Conservation (phyloP, 441 rosid species). For the Populus hybrid region DNA sequence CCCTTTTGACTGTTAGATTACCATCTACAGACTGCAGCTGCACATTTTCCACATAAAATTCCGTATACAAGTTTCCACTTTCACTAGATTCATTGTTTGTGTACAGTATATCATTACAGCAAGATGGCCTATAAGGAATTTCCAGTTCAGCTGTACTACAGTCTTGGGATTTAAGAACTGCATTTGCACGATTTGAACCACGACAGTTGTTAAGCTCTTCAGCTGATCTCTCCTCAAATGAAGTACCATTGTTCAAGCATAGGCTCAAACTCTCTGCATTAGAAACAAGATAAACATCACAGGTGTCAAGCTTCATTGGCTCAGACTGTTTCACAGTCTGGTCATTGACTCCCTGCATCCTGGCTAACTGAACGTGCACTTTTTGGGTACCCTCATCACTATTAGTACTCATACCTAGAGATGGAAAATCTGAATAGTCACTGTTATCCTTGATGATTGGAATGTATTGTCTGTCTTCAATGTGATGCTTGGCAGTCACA, state of each 20-base stretch:
- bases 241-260: conserved; percentile 8
- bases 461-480: conserved; percentile 14
- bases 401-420: conserved; percentile 16
- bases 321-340: conserved; percentile 24
- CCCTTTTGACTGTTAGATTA: conserved; percentile 16
- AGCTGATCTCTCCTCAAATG: conserved; percentile 14
- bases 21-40: conserved; percentile 13
- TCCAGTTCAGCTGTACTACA: conserved; percentile 15
- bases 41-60: conserved; percentile 18
- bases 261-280: conserved; percentile 10
- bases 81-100: conserved; percentile 14
- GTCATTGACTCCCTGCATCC: conserved; percentile 18
- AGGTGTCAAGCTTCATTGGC: conserved; percentile 17
- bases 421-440: conserved; percentile 21
- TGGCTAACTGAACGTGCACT: conserved; percentile 17
- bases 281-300: conserved; percentile 12
- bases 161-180: conserved; percentile 8
- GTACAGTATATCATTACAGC: conserved; percentile 5
- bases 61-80: conserved; percentile 13
- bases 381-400: conserved; percentile 12
- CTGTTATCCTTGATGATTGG: conserved; percentile 9
- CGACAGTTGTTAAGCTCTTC: conserved; percentile 18
- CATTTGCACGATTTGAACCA: conserved; percentile 13
- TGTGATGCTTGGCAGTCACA: conserved; percentile 9
- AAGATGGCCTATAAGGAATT: conserved; percentile 17